Percentiles rank a stretch among this genome's conserved stretches.
Evolutionary conservation across 495 filamentous ascomycete genomes (phyloP).

Genomic region (Amorphotheca resinae): DNA sequence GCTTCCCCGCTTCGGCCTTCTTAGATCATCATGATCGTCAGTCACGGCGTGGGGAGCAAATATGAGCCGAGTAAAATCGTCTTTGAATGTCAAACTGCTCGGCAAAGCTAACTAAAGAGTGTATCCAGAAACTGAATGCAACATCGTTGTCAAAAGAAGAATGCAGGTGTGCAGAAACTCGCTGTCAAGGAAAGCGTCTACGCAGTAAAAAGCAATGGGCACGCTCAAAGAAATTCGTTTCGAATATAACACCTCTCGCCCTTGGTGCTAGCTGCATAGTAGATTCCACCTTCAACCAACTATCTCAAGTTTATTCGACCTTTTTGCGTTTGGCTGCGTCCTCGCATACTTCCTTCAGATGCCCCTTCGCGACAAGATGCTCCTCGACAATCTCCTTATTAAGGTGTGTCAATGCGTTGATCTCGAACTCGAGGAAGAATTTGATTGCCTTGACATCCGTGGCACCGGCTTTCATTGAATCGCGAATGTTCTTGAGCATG

Average conservation of each 20-base stretch:
- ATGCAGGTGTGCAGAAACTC: background rate
- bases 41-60: too few relatives aligned
- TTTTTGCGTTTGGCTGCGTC: conserved; percentile 4
- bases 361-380: conserved; percentile 34
- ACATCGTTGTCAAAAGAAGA: background rate
- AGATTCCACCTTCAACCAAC: too few relatives aligned
- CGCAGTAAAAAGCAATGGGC: background rate
- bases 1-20: too few relatives aligned
- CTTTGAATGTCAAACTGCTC: too few relatives aligned
- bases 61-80: too few relatives aligned
- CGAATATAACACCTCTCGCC: background rate
- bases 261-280: background rate
- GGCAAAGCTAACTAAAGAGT: background rate
- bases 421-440: conserved; percentile 19
- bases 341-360: conserved; percentile 15
- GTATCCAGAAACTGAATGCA: background rate
- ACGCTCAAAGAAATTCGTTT: background rate
- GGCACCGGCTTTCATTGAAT: conserved; percentile 31
- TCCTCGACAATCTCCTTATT: conserved; percentile 43
- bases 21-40: too few relatives aligned
- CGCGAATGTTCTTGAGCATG: conserved; percentile 31
- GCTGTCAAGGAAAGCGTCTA: background rate
- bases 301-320: background rate
- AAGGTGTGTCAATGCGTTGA: conserved; percentile 26
- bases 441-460: conserved; percentile 21